Evolutionary conservation across 2,329 filamentous ascomycete species (phyloP).

Genomic region (Purpureocillium lavendulum): DNA sequence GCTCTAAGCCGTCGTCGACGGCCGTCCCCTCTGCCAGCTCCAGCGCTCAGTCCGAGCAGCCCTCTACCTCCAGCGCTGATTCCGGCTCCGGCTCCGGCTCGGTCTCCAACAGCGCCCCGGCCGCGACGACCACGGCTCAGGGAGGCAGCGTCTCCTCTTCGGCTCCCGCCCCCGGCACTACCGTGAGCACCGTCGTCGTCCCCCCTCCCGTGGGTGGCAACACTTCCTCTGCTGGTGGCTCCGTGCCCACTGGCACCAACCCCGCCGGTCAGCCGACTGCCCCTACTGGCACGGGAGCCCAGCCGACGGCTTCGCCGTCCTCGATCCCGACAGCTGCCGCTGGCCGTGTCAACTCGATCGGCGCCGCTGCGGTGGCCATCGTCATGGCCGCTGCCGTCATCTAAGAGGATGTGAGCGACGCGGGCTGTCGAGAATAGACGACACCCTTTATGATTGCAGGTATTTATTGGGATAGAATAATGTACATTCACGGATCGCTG

Average conservation of each 20-base stretch:
- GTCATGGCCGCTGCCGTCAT: slow-evolving; percentile 19
- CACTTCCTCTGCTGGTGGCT: background rate
- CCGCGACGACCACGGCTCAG: background rate
- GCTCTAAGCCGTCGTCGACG: slow-evolving; percentile 8
- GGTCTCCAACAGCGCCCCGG: slow-evolving; percentile 3
- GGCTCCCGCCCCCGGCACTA: slow-evolving; percentile 3
- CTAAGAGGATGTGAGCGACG: slow-evolving; percentile 10
- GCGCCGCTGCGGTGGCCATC: slow-evolving; percentile 20
- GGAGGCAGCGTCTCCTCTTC: slow-evolving; percentile 1
- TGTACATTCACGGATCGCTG: too few species aligned
- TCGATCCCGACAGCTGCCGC: slow-evolving; percentile 7
- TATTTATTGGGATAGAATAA: too few species aligned
- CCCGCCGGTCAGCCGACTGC: background rate
- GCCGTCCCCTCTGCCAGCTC: slow-evolving; percentile 12
- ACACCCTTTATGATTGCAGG: too few species aligned
- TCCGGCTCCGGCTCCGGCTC: slow-evolving; percentile 18
- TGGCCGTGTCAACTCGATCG: slow-evolving; percentile 20
- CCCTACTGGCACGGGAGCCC: background rate
- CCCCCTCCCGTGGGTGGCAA: slow-evolving; percentile 3
- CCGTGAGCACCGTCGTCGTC: slow-evolving; percentile 6
- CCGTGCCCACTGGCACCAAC: background rate
- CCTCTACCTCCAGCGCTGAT: slow-evolving; percentile 11
- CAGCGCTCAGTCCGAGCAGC: slow-evolving; percentile 3
- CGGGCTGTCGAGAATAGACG: too few species aligned
- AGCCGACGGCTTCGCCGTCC: background rate